A percentile compares a stretch with the other conserved stretches of the same genome.
Evolutionary conservation across 306 rosid species (phyloP).

Genomic region (Albizia julibrissin): DNA sequence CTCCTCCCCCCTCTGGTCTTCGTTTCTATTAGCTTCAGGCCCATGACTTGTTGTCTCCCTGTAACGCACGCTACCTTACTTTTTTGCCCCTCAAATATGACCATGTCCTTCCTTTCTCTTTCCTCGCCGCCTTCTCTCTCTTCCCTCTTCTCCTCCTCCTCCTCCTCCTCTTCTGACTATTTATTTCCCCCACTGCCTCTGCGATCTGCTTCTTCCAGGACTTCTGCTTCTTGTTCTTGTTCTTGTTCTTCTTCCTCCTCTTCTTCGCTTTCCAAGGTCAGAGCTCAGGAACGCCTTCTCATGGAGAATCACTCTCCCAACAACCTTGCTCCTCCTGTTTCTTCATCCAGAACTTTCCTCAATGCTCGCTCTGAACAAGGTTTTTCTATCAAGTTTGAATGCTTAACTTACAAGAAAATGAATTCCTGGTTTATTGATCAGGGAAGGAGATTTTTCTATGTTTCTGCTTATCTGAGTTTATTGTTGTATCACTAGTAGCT

Average conservation of each 20-base stretch:
- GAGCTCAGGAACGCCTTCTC: not conserved
- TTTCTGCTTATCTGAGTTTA: not conserved
- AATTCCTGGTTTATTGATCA: not conserved
- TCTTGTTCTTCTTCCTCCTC: not conserved
- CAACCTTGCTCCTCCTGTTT: not conserved
- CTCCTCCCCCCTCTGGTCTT: not conserved
- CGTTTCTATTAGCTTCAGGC: not conserved
- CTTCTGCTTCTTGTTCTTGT: not conserved
- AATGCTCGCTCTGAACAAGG: conserved; percentile 2
- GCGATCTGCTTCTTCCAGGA: not conserved
- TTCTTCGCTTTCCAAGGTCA: not conserved
- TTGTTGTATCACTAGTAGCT: not conserved
- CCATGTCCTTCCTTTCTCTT: not conserved
- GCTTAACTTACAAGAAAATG: not conserved
- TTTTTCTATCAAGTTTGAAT: not conserved
- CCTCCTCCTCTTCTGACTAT: not conserved
- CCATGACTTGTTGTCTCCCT: not conserved
- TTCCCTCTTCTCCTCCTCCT: not conserved
- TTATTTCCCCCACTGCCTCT: not conserved
- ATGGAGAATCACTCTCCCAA: not conserved
- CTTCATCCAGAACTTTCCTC: not conserved
- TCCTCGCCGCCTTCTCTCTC: not conserved
- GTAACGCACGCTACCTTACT: not conserved
- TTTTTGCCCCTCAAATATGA: not conserved
- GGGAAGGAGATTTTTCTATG: not conserved